These are phyloP conservation scores for Lasiodiplodia gonubiensis DNA, from an alignment of 2,329 filamentous ascomycete genomes.

Conservation along the genomic window DNA sequence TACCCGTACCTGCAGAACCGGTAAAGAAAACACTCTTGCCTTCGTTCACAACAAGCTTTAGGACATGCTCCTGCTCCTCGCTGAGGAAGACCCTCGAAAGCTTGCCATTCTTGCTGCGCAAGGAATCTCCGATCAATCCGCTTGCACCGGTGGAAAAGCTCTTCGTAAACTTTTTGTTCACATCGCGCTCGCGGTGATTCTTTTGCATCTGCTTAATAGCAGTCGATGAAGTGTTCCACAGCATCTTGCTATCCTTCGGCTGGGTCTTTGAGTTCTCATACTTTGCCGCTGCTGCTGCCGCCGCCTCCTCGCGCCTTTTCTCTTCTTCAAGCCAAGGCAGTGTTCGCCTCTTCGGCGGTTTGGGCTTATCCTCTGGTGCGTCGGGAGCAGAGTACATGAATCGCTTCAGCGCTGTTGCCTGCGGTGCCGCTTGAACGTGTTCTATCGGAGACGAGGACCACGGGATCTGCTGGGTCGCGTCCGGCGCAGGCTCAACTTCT, in stretches of 20 bases:
- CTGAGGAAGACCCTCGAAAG: slow-evolving; percentile 73
- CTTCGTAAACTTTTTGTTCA: slow-evolving; percentile 60
- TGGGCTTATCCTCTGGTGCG: slow-evolving; percentile 39
- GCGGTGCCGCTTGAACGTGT: slow-evolving; percentile 46
- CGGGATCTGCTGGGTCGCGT: slow-evolving; percentile 65
- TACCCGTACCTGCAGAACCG: slow-evolving; percentile 92
- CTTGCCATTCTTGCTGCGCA: slow-evolving; percentile 53
- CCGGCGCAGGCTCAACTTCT: slow-evolving; percentile 35
- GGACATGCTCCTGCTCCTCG: slow-evolving; percentile 82
- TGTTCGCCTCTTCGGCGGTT: slow-evolving; percentile 64
- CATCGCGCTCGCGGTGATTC: slow-evolving; percentile 70
- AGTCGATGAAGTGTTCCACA: slow-evolving; percentile 77
- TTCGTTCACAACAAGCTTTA: slow-evolving; percentile 79
- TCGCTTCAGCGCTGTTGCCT: slow-evolving; percentile 23
- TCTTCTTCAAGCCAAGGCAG: slow-evolving; percentile 64
- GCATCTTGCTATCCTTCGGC: slow-evolving; percentile 50
- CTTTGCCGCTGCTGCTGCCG: slow-evolving; percentile 11
- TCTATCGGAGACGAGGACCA: slow-evolving; percentile 73
- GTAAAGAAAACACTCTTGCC: slow-evolving; percentile 96
- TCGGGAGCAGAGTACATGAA: slow-evolving; percentile 29
- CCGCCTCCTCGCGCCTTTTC: slow-evolving; percentile 35
- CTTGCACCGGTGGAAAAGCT: slow-evolving; percentile 43
- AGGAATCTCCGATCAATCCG: slow-evolving; percentile 50
- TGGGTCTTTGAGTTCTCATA: slow-evolving; percentile 55
- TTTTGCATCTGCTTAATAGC: slow-evolving; percentile 79